phyloP scores from a whole-genome alignment of 768 basidiomycete genomes.

The Pleurotus cornucopiae region DNA sequence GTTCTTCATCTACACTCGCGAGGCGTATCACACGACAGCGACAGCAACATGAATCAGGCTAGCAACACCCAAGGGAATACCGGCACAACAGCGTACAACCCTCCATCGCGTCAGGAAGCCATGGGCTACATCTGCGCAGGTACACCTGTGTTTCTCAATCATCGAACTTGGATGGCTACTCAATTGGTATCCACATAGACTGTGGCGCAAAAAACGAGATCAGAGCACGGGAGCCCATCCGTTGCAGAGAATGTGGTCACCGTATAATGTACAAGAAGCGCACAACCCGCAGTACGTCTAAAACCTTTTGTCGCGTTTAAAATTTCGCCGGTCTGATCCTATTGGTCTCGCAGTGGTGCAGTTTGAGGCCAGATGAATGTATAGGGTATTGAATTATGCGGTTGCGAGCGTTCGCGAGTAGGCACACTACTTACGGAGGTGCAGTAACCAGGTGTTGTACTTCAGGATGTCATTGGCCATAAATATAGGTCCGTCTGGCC shows the following conservation, averaged over 20 bases:
- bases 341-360: conserved; percentile 57
- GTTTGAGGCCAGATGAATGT: conserved; percentile 63
- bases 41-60: conserved; percentile 31
- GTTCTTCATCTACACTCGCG: too few relatives aligned
- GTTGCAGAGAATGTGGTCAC: conserved; percentile 95
- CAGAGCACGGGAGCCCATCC: conserved; percentile 85
- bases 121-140: conserved; percentile 91
- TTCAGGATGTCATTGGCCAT: too few relatives aligned
- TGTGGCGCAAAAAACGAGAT: conserved; percentile 93
- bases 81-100: conserved; percentile 22
- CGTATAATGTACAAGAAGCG: conserved; percentile 99
- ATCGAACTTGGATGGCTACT: conserved; percentile 8
- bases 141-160: conserved; percentile 24
- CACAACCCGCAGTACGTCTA: conserved; percentile 80
- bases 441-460: too few relatives aligned
- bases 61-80: conserved; percentile 14
- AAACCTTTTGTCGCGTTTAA: neutral
- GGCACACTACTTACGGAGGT: too few relatives aligned
- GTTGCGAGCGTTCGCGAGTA: too few relatives aligned
- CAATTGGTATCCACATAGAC: conserved; percentile 41
- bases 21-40: too few relatives aligned
- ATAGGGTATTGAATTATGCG: conserved; percentile 9
- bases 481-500: neutral
- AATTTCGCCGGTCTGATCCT: neutral
- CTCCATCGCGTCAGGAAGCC: conserved; percentile 41